These are phyloP conservation scores for Drechslera avenae DNA, from an alignment of 2,329 filamentous ascomycete genomes.

Conservation along the genomic window DNA sequence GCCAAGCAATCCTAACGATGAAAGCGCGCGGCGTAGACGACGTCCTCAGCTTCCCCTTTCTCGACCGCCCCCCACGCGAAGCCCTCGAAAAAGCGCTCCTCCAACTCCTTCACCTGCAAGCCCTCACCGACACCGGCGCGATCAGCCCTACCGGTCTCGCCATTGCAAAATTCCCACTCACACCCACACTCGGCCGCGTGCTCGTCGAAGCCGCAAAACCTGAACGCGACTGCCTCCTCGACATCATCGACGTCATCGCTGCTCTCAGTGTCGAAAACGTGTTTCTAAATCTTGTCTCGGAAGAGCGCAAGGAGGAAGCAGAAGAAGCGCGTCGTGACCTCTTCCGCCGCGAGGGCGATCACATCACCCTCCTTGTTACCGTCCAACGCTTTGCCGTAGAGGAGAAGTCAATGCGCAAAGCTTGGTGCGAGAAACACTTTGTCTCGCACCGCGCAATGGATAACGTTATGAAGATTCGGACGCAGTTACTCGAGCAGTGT, in stretches of 20 bases:
- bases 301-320: conserved; percentile 65
- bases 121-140: conserved; percentile 70
- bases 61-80: conserved; percentile 79
- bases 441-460: conserved; percentile 69
- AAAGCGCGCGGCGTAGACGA: conserved; percentile 88
- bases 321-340: conserved; percentile 61
- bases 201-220: conserved; percentile 77
- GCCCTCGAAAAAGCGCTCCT: conserved; percentile 81
- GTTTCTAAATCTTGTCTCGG: conserved; percentile 63
- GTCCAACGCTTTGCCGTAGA: conserved; percentile 64
- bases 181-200: conserved; percentile 79
- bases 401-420: conserved; percentile 63
- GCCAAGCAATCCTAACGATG: conserved; percentile 87
- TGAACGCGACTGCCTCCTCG: conserved; percentile 73
- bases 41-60: conserved; percentile 79
- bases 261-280: conserved; percentile 69
- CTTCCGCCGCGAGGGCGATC: conserved; percentile 65
- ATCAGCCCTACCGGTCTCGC: conserved; percentile 76
- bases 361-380: conserved; percentile 65
- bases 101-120: conserved; percentile 78
- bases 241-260: conserved; percentile 83
- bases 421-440: conserved; percentile 64
- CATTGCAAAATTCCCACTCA: conserved; percentile 83
- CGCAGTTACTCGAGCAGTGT: conserved; percentile 64
- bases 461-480: conserved; percentile 68